phyloP scores from a whole-genome alignment of 148 eudicot genomes.

The Suaeda aralocaspica region DNA sequence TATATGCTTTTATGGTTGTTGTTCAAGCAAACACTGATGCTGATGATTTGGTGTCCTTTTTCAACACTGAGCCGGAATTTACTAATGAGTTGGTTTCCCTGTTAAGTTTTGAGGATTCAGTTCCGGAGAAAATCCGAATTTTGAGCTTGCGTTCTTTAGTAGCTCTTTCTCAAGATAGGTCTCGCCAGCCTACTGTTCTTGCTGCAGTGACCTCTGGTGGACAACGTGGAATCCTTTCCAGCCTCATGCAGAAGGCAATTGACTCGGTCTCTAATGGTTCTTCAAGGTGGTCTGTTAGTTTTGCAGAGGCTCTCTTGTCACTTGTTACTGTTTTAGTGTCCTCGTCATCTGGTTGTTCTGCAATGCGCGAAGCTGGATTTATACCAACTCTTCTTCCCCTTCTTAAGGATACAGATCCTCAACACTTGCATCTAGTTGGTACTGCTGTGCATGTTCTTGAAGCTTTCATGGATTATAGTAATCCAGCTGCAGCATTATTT shows the following conservation, averaged over 20 bases:
- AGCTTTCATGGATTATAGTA: conserved; percentile 98
- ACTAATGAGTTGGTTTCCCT: conserved; percentile 86
- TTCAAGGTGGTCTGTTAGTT: conserved; percentile 79
- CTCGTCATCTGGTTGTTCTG: conserved; percentile 89
- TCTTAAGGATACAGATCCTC: conserved; percentile 87
- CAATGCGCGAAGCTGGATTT: conserved; percentile 99
- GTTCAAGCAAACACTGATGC: conserved; percentile 86
- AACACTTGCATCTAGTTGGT: conserved; percentile 89
- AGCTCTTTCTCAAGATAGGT: conserved; percentile 90
- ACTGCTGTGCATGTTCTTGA: conserved; percentile 96
- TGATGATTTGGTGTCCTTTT: conserved; percentile 73
- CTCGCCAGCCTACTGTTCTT: conserved; percentile 83
- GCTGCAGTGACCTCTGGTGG: conserved; percentile 98
- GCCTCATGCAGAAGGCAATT: conserved; percentile 97
- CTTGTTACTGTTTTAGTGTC: conserved; percentile 89
- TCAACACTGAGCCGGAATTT: conserved; percentile 90
- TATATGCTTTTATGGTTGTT: conserved; percentile 83
- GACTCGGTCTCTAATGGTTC: conserved; percentile 64
- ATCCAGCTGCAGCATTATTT: conserved; percentile 96
- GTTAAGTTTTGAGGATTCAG: conserved; percentile 71
- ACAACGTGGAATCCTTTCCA: conserved; percentile 93
- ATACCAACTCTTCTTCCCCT: conserved; percentile 96
- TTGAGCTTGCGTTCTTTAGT: conserved; percentile 78
- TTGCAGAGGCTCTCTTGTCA: conserved; percentile 87
- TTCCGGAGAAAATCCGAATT: conserved; percentile 80